Conservation (phyloP, 2,329 filamentous ascomycete species). For the Ophiostoma novo-ulmi region DNA sequence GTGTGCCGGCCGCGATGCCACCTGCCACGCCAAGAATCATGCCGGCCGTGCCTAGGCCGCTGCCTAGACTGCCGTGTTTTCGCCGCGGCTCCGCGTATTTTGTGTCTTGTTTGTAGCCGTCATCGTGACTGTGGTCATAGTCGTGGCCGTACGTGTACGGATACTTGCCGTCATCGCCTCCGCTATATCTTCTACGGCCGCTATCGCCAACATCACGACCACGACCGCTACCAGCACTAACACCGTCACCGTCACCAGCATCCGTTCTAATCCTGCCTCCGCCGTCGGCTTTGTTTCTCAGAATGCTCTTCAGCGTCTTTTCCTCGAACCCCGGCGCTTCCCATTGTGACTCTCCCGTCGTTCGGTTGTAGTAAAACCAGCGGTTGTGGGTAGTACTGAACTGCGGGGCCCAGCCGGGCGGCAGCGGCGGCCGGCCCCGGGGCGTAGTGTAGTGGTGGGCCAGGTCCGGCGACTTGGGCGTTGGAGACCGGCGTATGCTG, state of each 20-base stretch:
- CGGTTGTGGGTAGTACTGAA: conserved; percentile 51
- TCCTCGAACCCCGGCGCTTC: conserved; percentile 37
- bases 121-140: not conserved
- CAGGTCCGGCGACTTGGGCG: not conserved
- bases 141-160: not conserved
- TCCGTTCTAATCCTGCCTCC: not conserved
- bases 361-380: conserved; percentile 54
- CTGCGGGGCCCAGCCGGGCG: conserved; percentile 51
- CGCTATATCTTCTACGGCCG: not conserved
- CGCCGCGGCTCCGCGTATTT: not conserved
- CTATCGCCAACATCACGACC: not conserved
- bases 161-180: not conserved
- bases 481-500: not conserved
- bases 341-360: conserved; percentile 54
- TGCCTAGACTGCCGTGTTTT: not conserved
- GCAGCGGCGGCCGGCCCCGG: conserved; percentile 41
- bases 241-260: not conserved
- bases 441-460: conserved; percentile 28
- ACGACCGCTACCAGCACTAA: too few relatives aligned
- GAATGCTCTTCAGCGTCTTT: not conserved
- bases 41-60: not conserved
- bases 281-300: not conserved
- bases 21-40: conserved; percentile 22
- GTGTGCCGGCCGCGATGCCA: conserved; percentile 21
- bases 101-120: not conserved